A percentile compares a stretch with the other conserved stretches of the same genome.
These are phyloP conservation scores for Lomentospora prolificans DNA, from an alignment of 2,329 filamentous ascomycete genomes.

Conservation along the genomic window DNA sequence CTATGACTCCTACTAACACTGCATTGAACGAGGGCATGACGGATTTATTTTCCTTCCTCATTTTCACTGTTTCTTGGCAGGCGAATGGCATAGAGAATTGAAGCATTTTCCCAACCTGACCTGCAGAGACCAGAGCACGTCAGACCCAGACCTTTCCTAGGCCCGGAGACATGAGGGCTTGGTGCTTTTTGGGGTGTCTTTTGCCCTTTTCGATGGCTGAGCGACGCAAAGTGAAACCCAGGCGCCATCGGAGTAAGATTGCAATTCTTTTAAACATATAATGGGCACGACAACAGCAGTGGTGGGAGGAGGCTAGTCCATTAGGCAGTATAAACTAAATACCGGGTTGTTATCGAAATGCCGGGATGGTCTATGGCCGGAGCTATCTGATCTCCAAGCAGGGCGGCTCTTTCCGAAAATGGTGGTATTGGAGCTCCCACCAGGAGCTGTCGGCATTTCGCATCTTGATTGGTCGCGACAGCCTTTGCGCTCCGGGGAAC, in stretches of 20 bases:
- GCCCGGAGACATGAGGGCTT: too few species aligned
- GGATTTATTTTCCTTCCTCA: not conserved
- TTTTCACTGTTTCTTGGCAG: not conserved
- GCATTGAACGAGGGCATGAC: not conserved
- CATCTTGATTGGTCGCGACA: conserved; percentile 6
- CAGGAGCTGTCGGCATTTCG: not conserved
- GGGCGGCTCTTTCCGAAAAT: conserved; percentile 5
- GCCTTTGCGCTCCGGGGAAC: not conserved
- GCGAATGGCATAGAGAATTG: conserved; percentile 1
- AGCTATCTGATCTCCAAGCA: not conserved
- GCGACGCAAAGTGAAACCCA: not conserved
- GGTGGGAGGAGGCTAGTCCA: not conserved
- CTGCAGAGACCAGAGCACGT: too few species aligned
- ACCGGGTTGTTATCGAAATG: not conserved
- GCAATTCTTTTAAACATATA: conserved; percentile 1
- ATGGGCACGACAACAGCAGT: not conserved
- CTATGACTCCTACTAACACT: not conserved
- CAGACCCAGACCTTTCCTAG: too few species aligned
- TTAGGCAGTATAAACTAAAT: not conserved
- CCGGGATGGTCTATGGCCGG: not conserved
- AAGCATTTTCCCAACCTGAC: not conserved
- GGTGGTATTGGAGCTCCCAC: not conserved
- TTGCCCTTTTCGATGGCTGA: too few species aligned
- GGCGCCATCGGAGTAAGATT: not conserved
- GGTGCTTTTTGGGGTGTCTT: too few species aligned